A percentile compares a stretch with the other conserved stretches of the same genome.
phyloP scores from a whole-genome alignment of 192 early-diverging fungal genomes.

The Rhizophagus sp. region DNA sequence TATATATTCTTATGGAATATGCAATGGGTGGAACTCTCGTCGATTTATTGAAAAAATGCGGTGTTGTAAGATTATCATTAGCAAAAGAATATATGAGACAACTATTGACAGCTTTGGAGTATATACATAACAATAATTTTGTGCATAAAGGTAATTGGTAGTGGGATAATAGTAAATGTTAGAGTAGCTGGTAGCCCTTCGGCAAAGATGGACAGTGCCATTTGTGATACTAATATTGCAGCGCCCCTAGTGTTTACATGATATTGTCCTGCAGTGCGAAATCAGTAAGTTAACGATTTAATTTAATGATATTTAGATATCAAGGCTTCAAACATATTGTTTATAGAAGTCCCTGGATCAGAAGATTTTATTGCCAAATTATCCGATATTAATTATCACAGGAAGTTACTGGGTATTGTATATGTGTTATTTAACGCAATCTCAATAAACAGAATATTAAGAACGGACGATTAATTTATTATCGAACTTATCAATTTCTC shows the following conservation, averaged over 20 bases:
- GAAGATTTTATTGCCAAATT: constrained; percentile 57
- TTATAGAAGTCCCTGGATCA: constrained; percentile 23
- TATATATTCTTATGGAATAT: constrained; percentile 57
- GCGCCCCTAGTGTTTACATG: too few species aligned
- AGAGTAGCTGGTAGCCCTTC: too few species aligned
- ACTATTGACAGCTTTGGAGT: constrained; percentile 60
- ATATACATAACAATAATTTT: constrained; percentile 67
- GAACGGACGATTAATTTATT: too few species aligned
- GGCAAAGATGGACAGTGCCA: too few species aligned
- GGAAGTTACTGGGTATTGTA: constrained; percentile 55
- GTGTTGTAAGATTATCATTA: constrained; percentile 54
- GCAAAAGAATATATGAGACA: constrained; percentile 67
- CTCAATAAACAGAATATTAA: too few species aligned
- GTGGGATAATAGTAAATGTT: too few species aligned
- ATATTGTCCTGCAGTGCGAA: too few species aligned
- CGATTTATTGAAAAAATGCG: constrained; percentile 66
- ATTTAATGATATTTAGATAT: constrained; percentile 37
- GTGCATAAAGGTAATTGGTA: constrained; percentile 53
- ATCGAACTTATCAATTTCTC: too few species aligned
- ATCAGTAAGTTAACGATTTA: background rate
- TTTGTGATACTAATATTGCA: too few species aligned
- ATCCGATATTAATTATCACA: constrained; percentile 64
- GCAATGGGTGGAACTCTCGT: constrained; percentile 54
- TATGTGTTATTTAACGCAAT: background rate
- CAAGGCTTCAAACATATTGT: constrained; percentile 44